Evolutionary conservation across 768 basidiomycete genomes (phyloP), one percentile per base, ranked within the genome.

Genomic region (Paxillus involutus): DNA sequence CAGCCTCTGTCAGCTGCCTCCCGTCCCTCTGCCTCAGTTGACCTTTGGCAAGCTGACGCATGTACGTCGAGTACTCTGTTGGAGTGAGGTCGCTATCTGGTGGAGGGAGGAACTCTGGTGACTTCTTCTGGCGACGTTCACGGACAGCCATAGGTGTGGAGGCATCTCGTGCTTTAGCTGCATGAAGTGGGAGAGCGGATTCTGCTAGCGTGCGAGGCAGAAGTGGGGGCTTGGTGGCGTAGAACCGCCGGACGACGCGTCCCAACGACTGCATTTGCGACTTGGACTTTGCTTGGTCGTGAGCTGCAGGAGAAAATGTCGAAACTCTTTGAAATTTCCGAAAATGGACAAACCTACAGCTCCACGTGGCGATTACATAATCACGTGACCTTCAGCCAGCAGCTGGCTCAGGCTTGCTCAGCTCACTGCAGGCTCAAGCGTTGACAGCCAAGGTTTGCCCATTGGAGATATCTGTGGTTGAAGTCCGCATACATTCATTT

Each of bases 111-210:
- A 66, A 44, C 2, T 78, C 74, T 46, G 76, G 72, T 58, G 73
- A 74, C 69, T 81, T 85, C 51, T 68, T 71, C 33, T 72, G 71
- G 52, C 89, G 84, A 49, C 89, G 86, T 16, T 82, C 76, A 52
- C 85, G 84, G 47, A 91, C 88, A 26, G 88, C 86, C 41, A 84
- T 78, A 1, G 89, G 89, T 0, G 87, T 81, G 0, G 89, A 91
- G 8, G 83, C 77, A 29, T 85, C 86, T 41, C 86, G 77, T 2
- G 89, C 88, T 36, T 53, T 52, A 0, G 71, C 71, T 4, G 77
- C 78, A 12, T 69, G 64, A 4, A 72, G 68, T 1, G 75, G 75
- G 35, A 81, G 88, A 0, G 86, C 81, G 0, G 86, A 87, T 14
- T 80, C 75, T 41, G 85, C 85, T 44, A 83, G 73, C 9, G 85